phyloP scores from a whole-genome alignment of 495 filamentous ascomycete genomes.

The Venustampulla echinocandica region DNA sequence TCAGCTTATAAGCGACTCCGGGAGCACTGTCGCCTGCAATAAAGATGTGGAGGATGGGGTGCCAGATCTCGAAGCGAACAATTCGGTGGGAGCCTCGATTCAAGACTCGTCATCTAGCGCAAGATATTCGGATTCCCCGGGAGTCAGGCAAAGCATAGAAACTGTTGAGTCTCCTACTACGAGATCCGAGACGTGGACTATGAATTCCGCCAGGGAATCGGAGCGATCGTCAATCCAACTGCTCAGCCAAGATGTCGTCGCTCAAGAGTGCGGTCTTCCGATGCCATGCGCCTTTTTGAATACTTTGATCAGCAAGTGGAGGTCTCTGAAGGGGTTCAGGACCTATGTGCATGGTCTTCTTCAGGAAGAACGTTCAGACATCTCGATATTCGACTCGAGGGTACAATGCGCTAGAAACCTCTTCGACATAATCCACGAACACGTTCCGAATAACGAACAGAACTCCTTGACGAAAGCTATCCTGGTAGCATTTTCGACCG shows the following conservation, averaged over 20 bases:
- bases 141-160: not conserved
- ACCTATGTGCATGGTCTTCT: not conserved
- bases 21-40: not conserved
- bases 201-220: not conserved
- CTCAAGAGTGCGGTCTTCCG: not conserved
- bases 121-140: no score
- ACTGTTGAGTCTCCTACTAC: not conserved
- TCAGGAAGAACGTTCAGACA: not conserved
- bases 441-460: not conserved
- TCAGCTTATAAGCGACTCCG: not conserved
- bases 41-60: not conserved
- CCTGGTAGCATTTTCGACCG: not conserved
- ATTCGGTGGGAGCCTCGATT: not conserved
- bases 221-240: not conserved
- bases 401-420: not conserved
- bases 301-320: not conserved
- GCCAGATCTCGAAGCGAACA: not conserved
- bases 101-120: not conserved
- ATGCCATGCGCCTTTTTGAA: not conserved
- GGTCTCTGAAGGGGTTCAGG: not conserved
- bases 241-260: not conserved
- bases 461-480: conserved; percentile 1
- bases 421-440: conserved; percentile 1
- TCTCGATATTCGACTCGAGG: conserved; percentile 1
- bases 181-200: not conserved